Conservation (phyloP, 2,329 filamentous ascomycete species). For the Apiospora saccharicola region DNA sequence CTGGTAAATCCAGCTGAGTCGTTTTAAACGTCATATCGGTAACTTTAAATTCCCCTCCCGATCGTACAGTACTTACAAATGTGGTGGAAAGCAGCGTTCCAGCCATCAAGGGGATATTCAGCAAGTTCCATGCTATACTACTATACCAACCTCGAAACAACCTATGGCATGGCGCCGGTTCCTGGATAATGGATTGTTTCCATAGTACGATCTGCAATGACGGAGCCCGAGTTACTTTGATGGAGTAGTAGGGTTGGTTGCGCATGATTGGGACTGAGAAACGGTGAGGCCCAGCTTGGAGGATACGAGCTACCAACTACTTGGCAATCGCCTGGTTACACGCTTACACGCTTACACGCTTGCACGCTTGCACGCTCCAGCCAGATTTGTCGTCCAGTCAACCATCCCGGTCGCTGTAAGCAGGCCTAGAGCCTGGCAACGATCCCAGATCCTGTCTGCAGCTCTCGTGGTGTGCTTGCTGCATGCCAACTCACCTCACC, state of each 20-base stretch:
- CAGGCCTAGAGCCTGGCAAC: background rate
- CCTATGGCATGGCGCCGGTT: background rate
- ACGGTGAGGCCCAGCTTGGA: constrained; percentile 12
- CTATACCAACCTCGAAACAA: background rate
- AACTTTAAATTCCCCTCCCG: no score
- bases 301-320: background rate
- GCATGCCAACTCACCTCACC: constrained; percentile 10
- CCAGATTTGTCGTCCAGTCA: constrained; percentile 21
- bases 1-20: no score
- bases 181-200: constrained; percentile 20
- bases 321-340: background rate
- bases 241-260: constrained; percentile 6
- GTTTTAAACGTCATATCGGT: no score
- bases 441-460: constrained; percentile 8
- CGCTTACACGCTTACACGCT: background rate
- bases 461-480: background rate
- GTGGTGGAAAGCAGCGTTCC: no score
- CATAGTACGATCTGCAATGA: constrained; percentile 13
- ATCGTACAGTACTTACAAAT: no score
- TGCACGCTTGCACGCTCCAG: no score
- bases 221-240: constrained; percentile 15
- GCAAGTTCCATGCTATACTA: background rate
- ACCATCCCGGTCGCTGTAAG: constrained; percentile 16
- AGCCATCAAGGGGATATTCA: no score
- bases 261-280: constrained; percentile 16